phyloP scores from a whole-genome alignment of 2,329 filamentous ascomycete species.

The Trichoderma oligosporum region DNA sequence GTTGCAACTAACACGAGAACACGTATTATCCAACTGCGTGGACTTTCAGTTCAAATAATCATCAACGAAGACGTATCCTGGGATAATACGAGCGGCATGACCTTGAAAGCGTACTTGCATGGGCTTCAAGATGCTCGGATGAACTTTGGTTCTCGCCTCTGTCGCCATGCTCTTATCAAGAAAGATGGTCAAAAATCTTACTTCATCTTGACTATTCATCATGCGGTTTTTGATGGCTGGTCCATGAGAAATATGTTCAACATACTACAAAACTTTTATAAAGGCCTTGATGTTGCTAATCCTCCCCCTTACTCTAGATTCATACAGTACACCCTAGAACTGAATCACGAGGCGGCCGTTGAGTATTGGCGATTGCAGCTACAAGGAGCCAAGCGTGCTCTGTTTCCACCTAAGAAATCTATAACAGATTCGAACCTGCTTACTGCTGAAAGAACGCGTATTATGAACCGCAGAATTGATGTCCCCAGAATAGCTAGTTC shows the following conservation, averaged over 20 bases:
- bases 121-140: background rate
- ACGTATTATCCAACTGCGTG: constrained; percentile 10
- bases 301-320: background rate
- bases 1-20: constrained; percentile 13
- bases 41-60: background rate
- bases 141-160: background rate
- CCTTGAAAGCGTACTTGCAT: background rate
- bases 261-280: background rate
- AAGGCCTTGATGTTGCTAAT: background rate
- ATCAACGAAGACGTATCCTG: constrained; percentile 4
- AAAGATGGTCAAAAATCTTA: background rate
- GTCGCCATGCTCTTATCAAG: background rate
- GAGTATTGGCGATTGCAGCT: background rate
- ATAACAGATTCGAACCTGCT: no score
- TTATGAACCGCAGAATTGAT: background rate
- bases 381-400: background rate
- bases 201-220: constrained; percentile 5
- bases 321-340: background rate
- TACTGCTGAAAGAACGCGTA: constrained; percentile 12
- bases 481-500: background rate
- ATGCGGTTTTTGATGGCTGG: constrained; percentile 17
- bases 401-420: background rate
- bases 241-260: background rate
- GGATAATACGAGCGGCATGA: background rate
- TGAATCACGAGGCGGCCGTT: constrained; percentile 4